Evolutionary conservation across 2,329 filamentous ascomycete genomes (phyloP).

Genomic region (Colletotrichum gloeosporioides): DNA sequence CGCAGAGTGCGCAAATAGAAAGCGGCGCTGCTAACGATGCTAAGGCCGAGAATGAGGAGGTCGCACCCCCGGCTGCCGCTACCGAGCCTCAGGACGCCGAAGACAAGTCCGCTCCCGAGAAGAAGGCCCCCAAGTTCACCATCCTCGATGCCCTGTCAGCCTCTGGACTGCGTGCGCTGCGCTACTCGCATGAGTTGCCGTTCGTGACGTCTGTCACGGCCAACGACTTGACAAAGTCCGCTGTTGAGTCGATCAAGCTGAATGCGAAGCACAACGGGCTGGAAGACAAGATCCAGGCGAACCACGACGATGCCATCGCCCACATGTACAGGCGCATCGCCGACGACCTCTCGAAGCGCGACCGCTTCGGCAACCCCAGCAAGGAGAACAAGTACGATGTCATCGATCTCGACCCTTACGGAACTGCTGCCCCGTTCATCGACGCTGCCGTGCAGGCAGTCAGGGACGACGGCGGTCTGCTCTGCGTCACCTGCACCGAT

Average conservation of each 20-base stretch:
- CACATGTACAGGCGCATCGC: conserved; percentile 86
- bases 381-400: conserved; percentile 77
- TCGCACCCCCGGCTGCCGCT: conserved; percentile 1
- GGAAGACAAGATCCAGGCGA: conserved; percentile 71
- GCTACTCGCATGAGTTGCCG: conserved; percentile 91
- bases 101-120: not conserved
- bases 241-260: conserved; percentile 79
- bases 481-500: conserved; percentile 97
- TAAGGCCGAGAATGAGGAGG: conserved; percentile 3
- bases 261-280: conserved; percentile 88
- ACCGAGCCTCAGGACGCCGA: conserved; percentile 10
- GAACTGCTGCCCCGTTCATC: conserved; percentile 89
- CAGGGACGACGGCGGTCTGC: conserved; percentile 81
- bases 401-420: conserved; percentile 96
- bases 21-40: not conserved
- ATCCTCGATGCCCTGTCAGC: conserved; percentile 95
- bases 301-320: conserved; percentile 81
- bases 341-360: conserved; percentile 50
- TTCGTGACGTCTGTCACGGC: conserved; percentile 83
- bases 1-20: not conserved
- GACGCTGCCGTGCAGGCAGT: conserved; percentile 89
- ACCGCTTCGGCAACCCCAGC: conserved; percentile 42
- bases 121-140: conserved; percentile 58
- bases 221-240: conserved; percentile 84
- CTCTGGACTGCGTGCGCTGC: conserved; percentile 86